Base-by-base conservation (phyloP, 1,284 basidiomycete genomes). In the Afroboletus lepidellus region DNA sequence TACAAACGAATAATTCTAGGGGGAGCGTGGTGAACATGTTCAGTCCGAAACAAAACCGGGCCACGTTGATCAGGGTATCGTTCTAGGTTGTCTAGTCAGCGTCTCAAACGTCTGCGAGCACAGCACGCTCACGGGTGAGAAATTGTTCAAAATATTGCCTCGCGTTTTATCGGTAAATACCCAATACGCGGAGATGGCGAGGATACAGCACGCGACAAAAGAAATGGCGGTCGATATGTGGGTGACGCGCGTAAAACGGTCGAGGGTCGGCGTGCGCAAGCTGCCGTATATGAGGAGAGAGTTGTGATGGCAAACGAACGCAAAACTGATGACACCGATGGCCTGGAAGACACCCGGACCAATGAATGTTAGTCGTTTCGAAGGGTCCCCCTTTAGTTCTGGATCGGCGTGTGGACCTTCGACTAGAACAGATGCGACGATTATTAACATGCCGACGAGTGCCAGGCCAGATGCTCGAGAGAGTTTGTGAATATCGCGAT, bases 1-100 rank as follows among this genome's bases (percentile, higher is more conserved):
- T 81, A 64, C 94, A 97, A 15, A 98, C 94, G 66, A 98, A 97
- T 20, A 94, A 77, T 65, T 98, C 94, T 44, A 98, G 76, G 0
- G 94, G 94, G 18, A 95, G 80, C 0, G 96, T 99, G 1, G 95
- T 97, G 63, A 97, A 96, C 96, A 99, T 99, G 72, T 99, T 99
- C 55, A 96, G 72, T 5, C 96, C 96, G 64, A 99, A 98, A 64
- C 91, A 94, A 62, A 98, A 92, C 21, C 95, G 82, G 7, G 96
- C 96, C 49, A 98, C 79, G 67, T 98, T 96, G 72, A 96, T 94
- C 51, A 96, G 63, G 24, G 85, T 83, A 67, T 95, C 91, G 60
- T 80, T 77, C 87, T 90, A 59, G 8, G 8, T 30, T n/a, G 3
- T 59, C 29, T 37, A 13, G 13, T 63, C 16, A 69, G 57, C 9